Evolutionary conservation across 768 basidiomycete species (phyloP), one percentile per base, ranked within the genome.

Genomic region (Calocybe gangraenosa): DNA sequence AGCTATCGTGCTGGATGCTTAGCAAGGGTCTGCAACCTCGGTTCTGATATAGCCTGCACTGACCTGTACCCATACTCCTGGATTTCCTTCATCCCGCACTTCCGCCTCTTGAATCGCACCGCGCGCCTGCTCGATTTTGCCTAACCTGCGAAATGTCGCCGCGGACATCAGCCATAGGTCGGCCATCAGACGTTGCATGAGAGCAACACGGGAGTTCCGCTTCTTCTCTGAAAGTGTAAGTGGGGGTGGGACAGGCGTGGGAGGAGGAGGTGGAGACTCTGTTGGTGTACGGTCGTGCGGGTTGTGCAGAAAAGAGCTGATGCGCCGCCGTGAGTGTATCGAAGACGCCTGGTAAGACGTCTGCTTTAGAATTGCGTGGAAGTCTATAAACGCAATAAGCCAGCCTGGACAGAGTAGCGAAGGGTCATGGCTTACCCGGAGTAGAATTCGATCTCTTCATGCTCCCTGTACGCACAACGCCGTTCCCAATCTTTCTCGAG

Each of bases 41-140:
- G 6, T 25, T 11, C 3, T 21, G 15, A 21, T 19, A 40, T 19
- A 44, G 20, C 31, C 34, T 20, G 31, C 22, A 38, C 36, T 59
- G 11, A 95, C 91, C 78, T 97, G 94, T 5, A 95, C 86, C 93
- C 93, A 97, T 13, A 98, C 92, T 20, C 80, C 83, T 3, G 90
- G 81, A 61, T 95, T 93, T 19, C 78, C 76, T 52, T 90, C 85
- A 59, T 95, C 91, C 52, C 79, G 74, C 3, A 86, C 82, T 61
- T 99, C 95, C 0, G 95, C 96, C 64, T 99, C 95, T 59, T 92
- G 91, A 36, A 98, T 92, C 2, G 95, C 85, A 9, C 82, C 94
- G 40, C 82, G 81, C 0, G 89, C 84, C 56, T 97, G 91, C 47
- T 96, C 94, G 43, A 90, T 76, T 67, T 92, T 92, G 9, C 90